Base-by-base conservation (phyloP, 495 filamentous ascomycete species). In the Platismatia glauca region DNA sequence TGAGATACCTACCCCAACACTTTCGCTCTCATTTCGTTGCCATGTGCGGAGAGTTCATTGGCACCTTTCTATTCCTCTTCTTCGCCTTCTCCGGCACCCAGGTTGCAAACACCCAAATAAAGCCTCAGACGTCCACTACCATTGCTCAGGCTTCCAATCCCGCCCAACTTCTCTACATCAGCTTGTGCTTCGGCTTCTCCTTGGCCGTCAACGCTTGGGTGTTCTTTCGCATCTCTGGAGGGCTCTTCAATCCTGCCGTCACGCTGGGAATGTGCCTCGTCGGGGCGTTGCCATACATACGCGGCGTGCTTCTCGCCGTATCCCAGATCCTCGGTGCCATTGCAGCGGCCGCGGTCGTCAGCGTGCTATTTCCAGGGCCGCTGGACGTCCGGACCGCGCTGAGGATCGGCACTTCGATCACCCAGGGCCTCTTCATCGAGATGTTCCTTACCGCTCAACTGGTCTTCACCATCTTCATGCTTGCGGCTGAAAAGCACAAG, bases 21-120 rank as follows among this genome's bases (percentile, higher is more conserved):
- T 57, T 62, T 16, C 65, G 65, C 33, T 50, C 61, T 34, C 65
- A 67, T 29, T 64, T 59, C 63, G 76, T 89, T 50, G 86, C 85
- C 34, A 77, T 79, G 29, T 48, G 84, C 31, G 86, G 87, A 60
- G 88, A 91, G 73, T 90, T 88, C 66, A 78, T 86, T 5, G 90
- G 90, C 31, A 95, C 90, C 0, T 91, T 90, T 67, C 66, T 92
- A 61, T 95, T 93, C 75, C 78, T 94, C 8, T 87, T 92, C 75
- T 88, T 93, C 65, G 84, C 89, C 29, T 92, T 94, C 67, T 83
- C 83, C 8, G 89, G 82, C 31, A 87, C 89, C 7, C 87, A 94
- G 67, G 65, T 67, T 12, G 65, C 65, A 33, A 67, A 67, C 29
- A 67, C 55, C 41, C 58, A 59, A 37, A 35, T 24, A 6, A n/a